These are phyloP conservation scores for Colletotrichum sp. DNA, from an alignment of 2,329 filamentous ascomycete species.

Conservation along the genomic window DNA sequence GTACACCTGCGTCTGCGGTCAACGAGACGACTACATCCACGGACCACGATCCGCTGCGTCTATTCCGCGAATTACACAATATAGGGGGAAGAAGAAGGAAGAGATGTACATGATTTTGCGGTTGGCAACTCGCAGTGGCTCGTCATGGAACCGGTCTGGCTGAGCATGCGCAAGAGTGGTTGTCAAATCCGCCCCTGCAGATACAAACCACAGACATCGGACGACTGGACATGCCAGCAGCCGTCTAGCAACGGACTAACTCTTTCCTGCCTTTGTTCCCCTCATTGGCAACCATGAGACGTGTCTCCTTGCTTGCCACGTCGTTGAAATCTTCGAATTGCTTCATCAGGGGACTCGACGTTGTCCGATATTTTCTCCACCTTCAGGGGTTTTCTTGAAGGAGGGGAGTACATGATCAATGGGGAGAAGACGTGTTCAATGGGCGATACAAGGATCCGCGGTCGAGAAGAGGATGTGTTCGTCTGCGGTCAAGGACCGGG, in stretches of 20 bases:
- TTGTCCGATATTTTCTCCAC: constrained; percentile 7
- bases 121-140: not conserved
- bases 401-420: not conserved
- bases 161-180: not conserved
- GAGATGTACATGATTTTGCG: not conserved
- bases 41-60: not conserved
- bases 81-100: not conserved
- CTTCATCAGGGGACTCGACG: constrained; percentile 6
- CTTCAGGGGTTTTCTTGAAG: not conserved
- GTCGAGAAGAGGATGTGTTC: not conserved
- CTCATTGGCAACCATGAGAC: not conserved
- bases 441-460: not conserved
- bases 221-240: not conserved
- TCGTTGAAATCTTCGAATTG: constrained; percentile 32
- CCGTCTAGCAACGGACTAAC: not conserved
- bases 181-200: constrained; percentile 8
- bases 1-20: not conserved
- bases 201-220: not conserved
- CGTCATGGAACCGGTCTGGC: not conserved
- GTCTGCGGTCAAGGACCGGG: not conserved
- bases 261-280: not conserved
- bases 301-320: constrained; percentile 35
- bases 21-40: not conserved
- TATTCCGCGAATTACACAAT: not conserved
- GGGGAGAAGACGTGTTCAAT: not conserved